phyloP scores from a whole-genome alignment of 768 basidiomycete species.

The Calocybe gangraenosa region DNA sequence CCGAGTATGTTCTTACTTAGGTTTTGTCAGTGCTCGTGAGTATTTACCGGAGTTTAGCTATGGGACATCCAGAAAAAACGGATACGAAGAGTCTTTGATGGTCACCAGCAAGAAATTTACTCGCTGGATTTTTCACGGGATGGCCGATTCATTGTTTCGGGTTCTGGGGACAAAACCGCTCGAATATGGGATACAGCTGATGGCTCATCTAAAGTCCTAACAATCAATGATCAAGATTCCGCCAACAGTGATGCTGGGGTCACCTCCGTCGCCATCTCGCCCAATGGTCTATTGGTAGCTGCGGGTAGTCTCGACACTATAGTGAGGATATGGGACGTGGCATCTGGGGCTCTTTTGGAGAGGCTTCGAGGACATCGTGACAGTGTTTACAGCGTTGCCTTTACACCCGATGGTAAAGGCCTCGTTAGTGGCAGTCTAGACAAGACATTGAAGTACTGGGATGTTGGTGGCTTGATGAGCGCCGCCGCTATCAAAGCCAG shows the following conservation, averaged over 20 bases:
- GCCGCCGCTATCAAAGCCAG: slow-evolving; percentile 51
- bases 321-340: slow-evolving; percentile 80
- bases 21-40: slow-evolving; percentile 19
- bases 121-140: slow-evolving; percentile 87
- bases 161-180: slow-evolving; percentile 67
- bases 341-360: slow-evolving; percentile 60
- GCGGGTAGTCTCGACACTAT: slow-evolving; percentile 73
- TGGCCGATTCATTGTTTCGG: slow-evolving; percentile 82
- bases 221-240: slow-evolving; percentile 49
- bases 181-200: slow-evolving; percentile 43
- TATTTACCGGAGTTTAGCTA: slow-evolving; percentile 44
- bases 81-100: slow-evolving; percentile 77
- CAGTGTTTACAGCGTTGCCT: slow-evolving; percentile 86
- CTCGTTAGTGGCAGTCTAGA: slow-evolving; percentile 91
- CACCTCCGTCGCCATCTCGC: slow-evolving; percentile 76
- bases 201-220: slow-evolving; percentile 36
- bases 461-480: slow-evolving; percentile 64
- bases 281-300: slow-evolving; percentile 61
- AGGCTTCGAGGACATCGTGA: slow-evolving; percentile 74
- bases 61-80: slow-evolving; percentile 86
- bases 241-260: slow-evolving; percentile 53
- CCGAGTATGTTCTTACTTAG: slow-evolving; percentile 47
- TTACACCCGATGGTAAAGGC: slow-evolving; percentile 87
- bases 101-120: slow-evolving; percentile 92
- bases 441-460: slow-evolving; percentile 87